Conservation (phyloP, 495 filamentous ascomycete species). For the Aspergillus ostianus region DNA sequence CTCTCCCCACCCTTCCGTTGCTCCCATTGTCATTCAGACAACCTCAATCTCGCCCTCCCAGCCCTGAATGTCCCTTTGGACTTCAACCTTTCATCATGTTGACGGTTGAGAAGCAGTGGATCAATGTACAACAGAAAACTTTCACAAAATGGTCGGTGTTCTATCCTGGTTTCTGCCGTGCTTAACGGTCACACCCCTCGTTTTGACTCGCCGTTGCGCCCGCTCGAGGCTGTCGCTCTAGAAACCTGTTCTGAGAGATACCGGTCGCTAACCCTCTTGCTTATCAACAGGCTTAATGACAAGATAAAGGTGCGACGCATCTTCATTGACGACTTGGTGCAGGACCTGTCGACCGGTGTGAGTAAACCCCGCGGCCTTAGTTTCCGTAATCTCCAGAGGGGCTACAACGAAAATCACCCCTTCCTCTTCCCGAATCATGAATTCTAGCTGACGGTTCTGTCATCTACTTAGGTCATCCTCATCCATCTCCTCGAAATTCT, state of each 20-base stretch:
- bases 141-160: constrained; percentile 88
- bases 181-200: not conserved
- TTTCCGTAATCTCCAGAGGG: not conserved
- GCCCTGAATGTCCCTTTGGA: constrained; percentile 40
- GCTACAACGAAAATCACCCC: not conserved
- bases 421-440: constrained; percentile 3
- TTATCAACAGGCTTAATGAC: constrained; percentile 77
- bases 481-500: constrained; percentile 97
- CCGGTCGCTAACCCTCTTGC: not conserved
- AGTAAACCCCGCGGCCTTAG: constrained; percentile 31
- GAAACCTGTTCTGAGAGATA: not conserved
- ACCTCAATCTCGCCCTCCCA: constrained; percentile 10
- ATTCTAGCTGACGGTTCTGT: not conserved
- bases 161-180: constrained; percentile 3
- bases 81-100: constrained; percentile 46
- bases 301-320: constrained; percentile 78
- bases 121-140: constrained; percentile 98
- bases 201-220: not conserved
- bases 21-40: no score
- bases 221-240: not conserved
- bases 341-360: constrained; percentile 91
- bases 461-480: constrained; percentile 67
- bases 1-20: not conserved
- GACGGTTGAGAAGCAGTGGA: constrained; percentile 82
- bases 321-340: constrained; percentile 76